Conservation (phyloP, 2,329 filamentous ascomycete species). For the Rhinocladiella mackenziei region DNA sequence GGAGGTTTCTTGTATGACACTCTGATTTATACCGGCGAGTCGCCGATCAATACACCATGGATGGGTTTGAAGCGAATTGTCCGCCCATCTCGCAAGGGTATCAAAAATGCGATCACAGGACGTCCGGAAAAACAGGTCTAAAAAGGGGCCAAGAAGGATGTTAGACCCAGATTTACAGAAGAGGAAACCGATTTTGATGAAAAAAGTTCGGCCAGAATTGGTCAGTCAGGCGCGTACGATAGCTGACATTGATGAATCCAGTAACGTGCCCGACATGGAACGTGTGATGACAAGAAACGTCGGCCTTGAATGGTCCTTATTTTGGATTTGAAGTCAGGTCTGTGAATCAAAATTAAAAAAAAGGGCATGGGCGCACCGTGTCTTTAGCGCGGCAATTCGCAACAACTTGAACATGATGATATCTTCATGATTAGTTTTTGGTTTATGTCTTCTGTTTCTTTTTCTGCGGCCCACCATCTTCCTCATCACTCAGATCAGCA, state of each 20-base stretch:
- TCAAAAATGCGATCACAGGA: slow-evolving; percentile 24
- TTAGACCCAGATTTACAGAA: background rate
- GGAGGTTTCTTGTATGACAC: slow-evolving; percentile 61
- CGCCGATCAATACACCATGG: slow-evolving; percentile 60
- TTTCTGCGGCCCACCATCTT: slow-evolving; percentile 66
- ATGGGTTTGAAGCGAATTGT: slow-evolving; percentile 53
- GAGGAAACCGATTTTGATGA: background rate
- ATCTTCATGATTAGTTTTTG: background rate
- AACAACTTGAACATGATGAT: no score
- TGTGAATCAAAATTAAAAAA: no score
- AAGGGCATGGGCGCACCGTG: no score
- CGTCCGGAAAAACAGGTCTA: slow-evolving; percentile 12
- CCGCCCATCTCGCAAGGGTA: slow-evolving; percentile 23
- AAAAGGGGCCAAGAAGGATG: no score
- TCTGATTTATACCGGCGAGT: slow-evolving; percentile 61
- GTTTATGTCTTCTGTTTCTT: slow-evolving; percentile 45
- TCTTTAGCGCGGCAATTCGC: no score
- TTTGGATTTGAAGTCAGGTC: no score
- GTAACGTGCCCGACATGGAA: no score
- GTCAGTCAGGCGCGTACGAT: no score
- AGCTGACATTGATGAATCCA: no score
- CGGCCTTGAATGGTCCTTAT: no score
- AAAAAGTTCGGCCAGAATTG: no score
- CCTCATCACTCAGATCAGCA: slow-evolving; percentile 81
- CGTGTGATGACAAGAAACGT: no score